Base-by-base conservation (phyloP, 2,329 filamentous ascomycete genomes). In the Xylariomycetidae sp. region DNA sequence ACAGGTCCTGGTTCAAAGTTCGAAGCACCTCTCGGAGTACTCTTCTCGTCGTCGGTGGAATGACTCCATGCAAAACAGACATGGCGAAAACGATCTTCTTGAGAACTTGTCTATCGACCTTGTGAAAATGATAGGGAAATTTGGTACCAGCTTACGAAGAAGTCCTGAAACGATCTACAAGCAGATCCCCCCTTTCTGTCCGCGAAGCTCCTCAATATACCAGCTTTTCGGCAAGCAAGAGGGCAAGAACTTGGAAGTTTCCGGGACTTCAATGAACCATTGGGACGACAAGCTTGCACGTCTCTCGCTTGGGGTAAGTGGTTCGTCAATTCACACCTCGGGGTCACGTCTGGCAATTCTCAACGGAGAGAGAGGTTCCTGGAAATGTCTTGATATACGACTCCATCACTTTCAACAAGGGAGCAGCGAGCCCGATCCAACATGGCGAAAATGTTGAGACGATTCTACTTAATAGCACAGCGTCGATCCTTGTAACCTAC, bases 131-230 rank as follows among this genome's bases (percentile, higher is more conserved):
- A 31, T 59, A 11, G 59, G 57, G 6, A 62, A 60, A 28, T 65
- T 63, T 37, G 54, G 56, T 3, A 27, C 11, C 6, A 38, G 43
- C 25, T 32, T 64, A 9, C 19, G 34, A 1, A 23, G 31, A 19
- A 36, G 49, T 6, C 61, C 62, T 0, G 41, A 52, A 5, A 36
- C 54, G 0, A 64, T 67, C 20, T 59, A 63, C 37, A 56, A 57
- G 27, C 38, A 50, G 3, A 56, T 67, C 7, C 58, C 62, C 2
- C 57, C 61, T 2, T 57, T 68, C 25, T 66, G 62, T 38, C 62
- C 64, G 0, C 22, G 33, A 6, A 43, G 47, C 14, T 63, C 63
- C 6, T 41, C 50, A 3, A 56, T 64, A 4, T 53, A 56, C 33
- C 44, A 52, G 29, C 45, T 51, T 8, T 64, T 63, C 36, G 46